Conservation (phyloP, 169 alveolate species). For the Plasmodium reichenowi region DNA sequence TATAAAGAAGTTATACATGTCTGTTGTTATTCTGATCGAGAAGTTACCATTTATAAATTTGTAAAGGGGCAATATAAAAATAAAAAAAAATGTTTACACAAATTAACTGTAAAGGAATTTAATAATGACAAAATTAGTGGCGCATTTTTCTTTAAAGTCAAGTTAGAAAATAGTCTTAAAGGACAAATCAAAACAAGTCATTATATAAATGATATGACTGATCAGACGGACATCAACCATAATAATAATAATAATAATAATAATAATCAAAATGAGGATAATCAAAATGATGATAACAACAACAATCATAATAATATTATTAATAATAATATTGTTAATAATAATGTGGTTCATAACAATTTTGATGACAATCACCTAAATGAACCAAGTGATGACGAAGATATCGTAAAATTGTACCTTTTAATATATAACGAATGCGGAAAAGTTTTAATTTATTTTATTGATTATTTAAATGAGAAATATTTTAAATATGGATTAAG, state of each 20-base stretch:
- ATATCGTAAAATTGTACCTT: conserved; percentile 30
- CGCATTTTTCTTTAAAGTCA: conserved; percentile 47
- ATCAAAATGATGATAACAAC: not conserved
- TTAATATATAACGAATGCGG: conserved; percentile 42
- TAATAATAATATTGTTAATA: not conserved
- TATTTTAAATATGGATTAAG: conserved; percentile 49
- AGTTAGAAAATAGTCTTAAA: not conserved
- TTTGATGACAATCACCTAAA: not conserved
- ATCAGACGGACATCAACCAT: not conserved
- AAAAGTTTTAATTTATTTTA: conserved; percentile 40
- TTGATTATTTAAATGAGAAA: conserved; percentile 23
- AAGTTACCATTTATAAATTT: conserved; percentile 40
- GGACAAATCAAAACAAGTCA: not conserved
- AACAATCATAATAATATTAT: not conserved
- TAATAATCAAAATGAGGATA: not conserved
- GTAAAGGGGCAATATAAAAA: conserved; percentile 52
- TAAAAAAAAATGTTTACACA: conserved; percentile 41
- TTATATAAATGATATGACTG: not conserved
- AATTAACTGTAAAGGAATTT: conserved; percentile 35
- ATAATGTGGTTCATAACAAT: not conserved
- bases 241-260: not conserved
- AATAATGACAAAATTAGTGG: conserved; percentile 31
- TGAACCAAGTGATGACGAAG: conserved; percentile 1
- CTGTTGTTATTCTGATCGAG: conserved; percentile 45
- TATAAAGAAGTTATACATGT: conserved; percentile 70